Conservation (phyloP, 2,329 filamentous ascomycete genomes). For the Cephalotrichum gorgonifer region DNA sequence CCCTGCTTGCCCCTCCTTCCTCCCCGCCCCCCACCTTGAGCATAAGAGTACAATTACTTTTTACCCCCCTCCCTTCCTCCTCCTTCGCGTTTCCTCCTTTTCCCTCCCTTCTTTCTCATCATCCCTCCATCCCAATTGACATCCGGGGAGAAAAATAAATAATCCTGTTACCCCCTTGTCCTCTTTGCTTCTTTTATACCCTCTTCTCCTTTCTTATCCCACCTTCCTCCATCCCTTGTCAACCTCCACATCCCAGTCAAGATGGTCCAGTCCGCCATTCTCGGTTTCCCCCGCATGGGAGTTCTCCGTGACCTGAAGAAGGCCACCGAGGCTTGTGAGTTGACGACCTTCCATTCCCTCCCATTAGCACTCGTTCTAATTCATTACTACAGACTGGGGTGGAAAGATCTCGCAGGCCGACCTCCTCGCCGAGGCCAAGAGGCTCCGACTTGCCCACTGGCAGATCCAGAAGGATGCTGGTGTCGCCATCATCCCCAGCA, state of each 20-base stretch:
- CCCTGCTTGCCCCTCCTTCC: too few species aligned
- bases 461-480: constrained; percentile 99
- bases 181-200: background rate
- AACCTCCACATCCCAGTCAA: constrained; percentile 22
- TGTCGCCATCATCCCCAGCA: constrained; percentile 96
- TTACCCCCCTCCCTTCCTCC: background rate
- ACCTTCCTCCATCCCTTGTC: constrained; percentile 4
- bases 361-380: constrained; percentile 20
- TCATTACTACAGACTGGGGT: constrained; percentile 53
- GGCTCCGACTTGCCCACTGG: constrained; percentile 94
- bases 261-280: constrained; percentile 64
- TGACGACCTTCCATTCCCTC: background rate
- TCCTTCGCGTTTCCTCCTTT: background rate
- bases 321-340: constrained; percentile 84
- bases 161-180: background rate
- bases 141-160: background rate
- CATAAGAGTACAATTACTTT: too few species aligned
- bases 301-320: constrained; percentile 99
- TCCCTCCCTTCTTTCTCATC: background rate
- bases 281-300: constrained; percentile 99
- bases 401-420: constrained; percentile 89
- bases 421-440: constrained; percentile 90
- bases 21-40: background rate
- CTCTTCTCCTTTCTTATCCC: background rate
- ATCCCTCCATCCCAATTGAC: background rate